phyloP scores from a whole-genome alignment of 108 stramenopile species.

The Cyclotella atomus region DNA sequence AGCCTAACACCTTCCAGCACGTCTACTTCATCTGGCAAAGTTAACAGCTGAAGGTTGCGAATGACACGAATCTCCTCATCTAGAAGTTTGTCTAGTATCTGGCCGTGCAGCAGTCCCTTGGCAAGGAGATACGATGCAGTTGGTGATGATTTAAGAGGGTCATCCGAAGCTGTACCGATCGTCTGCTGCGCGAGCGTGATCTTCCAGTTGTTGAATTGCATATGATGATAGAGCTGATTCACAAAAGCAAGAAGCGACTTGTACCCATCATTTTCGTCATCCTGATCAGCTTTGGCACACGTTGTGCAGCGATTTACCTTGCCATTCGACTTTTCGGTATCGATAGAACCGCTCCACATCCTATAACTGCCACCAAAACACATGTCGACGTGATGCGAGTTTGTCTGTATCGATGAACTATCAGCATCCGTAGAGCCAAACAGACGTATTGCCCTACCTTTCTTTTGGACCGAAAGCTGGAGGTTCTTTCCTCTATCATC shows the following conservation, averaged over 20 bases:
- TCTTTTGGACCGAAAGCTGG: constrained; percentile 1
- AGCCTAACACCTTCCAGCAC: constrained; percentile 50
- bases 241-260: constrained; percentile 52
- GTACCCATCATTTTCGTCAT: constrained; percentile 45
- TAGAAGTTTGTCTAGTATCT: constrained; percentile 56
- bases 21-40: constrained; percentile 67
- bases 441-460: constrained; percentile 28
- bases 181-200: constrained; percentile 75
- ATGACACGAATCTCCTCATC: constrained; percentile 66
- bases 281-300: background rate
- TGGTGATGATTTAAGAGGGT: constrained; percentile 51
- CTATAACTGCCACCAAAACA: constrained; percentile 40
- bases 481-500: background rate
- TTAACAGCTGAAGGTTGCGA: constrained; percentile 61
- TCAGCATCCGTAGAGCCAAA: constrained; percentile 30
- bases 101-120: constrained; percentile 59
- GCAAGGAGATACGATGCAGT: constrained; percentile 59
- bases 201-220: constrained; percentile 64
- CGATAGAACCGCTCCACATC: background rate
- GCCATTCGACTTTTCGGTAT: background rate
- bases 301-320: background rate
- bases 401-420: constrained; percentile 23
- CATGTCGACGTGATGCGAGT: constrained; percentile 29
- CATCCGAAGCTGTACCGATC: constrained; percentile 53
- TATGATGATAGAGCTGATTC: constrained; percentile 50